phyloP scores from a whole-genome alignment of 345 rosid species.

The Reutealis trisperma region DNA sequence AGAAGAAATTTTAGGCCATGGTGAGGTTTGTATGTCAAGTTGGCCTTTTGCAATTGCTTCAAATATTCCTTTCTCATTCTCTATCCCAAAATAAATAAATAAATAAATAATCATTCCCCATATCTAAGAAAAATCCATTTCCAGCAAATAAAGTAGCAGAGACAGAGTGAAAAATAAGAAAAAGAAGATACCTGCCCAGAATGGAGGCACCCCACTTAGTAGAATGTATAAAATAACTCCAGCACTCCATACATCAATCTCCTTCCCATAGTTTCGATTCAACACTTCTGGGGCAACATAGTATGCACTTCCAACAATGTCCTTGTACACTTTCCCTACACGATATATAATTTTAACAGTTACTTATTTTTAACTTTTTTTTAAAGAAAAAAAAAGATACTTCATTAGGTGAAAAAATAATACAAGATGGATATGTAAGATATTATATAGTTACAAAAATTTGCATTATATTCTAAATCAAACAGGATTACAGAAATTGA shows the following conservation, averaged over 20 bases:
- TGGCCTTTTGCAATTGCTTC: constrained; percentile 24
- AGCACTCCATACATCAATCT: constrained; percentile 41
- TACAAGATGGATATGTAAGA: no score
- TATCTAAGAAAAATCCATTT: no score
- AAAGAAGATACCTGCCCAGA: constrained; percentile 24
- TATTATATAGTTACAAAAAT: no score
- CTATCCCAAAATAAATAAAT: not conserved
- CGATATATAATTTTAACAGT: not conserved
- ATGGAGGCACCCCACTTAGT: constrained; percentile 35
- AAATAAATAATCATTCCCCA: no score
- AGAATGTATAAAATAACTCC: constrained; percentile 36
- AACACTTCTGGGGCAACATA: constrained; percentile 40
- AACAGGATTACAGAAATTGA: no score
- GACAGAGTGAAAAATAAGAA: no score
- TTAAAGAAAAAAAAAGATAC: no score
- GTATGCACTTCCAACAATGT: constrained; percentile 36
- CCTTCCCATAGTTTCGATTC: constrained; percentile 29
- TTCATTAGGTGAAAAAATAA: no score
- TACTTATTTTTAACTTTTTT: no score
- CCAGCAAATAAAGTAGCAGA: no score
- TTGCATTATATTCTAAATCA: no score
- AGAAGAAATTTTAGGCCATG: constrained; percentile 35
- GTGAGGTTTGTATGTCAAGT: constrained; percentile 22
- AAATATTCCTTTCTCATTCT: constrained; percentile 31
- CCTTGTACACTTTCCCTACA: constrained; percentile 24